Percentiles rank a stretch among this genome's conserved stretches.
Evolutionary conservation across 768 basidiomycete genomes (phyloP).

Genomic region (Kwoniella heveanensis): DNA sequence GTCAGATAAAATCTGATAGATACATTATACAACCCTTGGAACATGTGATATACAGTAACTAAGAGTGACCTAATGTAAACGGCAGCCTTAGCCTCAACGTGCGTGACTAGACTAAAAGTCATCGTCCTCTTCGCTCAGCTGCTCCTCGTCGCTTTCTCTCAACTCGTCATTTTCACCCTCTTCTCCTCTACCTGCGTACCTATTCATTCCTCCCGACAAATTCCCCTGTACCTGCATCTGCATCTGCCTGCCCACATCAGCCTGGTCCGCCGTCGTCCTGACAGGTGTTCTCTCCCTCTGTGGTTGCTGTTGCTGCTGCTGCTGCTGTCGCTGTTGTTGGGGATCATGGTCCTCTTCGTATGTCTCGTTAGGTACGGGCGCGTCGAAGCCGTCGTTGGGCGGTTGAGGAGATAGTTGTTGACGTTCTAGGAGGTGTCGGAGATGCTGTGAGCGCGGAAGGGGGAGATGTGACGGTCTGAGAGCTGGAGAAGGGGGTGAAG

Average conservation of each 20-base stretch:
- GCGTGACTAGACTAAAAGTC: not conserved
- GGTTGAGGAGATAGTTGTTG: slow-evolving; percentile 33
- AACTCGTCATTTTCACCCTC: slow-evolving; percentile 9
- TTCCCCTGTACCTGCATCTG: not conserved
- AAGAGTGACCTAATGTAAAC: not conserved
- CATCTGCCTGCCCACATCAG: too few species aligned
- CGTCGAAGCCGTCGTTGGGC: slow-evolving; percentile 45
- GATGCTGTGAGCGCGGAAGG: slow-evolving; percentile 35
- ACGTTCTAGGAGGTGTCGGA: slow-evolving; percentile 33
- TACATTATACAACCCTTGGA: not conserved
- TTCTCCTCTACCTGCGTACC: not conserved
- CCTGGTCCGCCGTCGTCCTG: too few species aligned
- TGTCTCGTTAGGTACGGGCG: slow-evolving; percentile 50
- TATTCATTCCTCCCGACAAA: not conserved
- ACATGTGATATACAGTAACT: not conserved
- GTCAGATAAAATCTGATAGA: not conserved
- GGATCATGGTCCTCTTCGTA: slow-evolving; percentile 30
- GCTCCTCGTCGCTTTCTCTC: slow-evolving; percentile 1
- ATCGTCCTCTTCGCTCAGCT: not conserved
- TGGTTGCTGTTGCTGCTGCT: slow-evolving; percentile 9
- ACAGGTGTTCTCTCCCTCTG: not conserved
- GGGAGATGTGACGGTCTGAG: slow-evolving; percentile 31
- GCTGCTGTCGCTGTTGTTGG: slow-evolving; percentile 3
- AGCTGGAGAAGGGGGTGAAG: slow-evolving; percentile 49
- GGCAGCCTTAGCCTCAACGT: not conserved